These are phyloP conservation scores for Penicillium pulvis DNA, from an alignment of 495 filamentous ascomycete species.

Conservation along the genomic window DNA sequence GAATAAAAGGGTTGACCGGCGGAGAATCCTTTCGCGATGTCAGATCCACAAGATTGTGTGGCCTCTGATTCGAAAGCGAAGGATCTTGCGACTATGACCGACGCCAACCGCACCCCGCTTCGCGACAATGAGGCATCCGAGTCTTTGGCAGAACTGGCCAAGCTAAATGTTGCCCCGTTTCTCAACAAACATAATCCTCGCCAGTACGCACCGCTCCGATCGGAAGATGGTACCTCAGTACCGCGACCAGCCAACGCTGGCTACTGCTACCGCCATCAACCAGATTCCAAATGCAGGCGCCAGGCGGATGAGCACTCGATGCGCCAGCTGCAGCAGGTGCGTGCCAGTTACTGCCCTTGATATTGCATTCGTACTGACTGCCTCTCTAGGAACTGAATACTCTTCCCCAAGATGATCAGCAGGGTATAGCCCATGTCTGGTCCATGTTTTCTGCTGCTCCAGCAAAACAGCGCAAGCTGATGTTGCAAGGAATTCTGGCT, in stretches of 20 bases:
- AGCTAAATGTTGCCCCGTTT: slow-evolving; percentile 72
- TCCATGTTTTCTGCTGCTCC: slow-evolving; percentile 96
- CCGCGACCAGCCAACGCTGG: slow-evolving; percentile 67
- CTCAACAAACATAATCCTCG: slow-evolving; percentile 82
- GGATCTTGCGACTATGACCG: slow-evolving; percentile 22
- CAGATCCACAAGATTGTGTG: neutral
- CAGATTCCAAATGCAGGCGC: slow-evolving; percentile 89
- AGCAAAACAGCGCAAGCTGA: slow-evolving; percentile 87
- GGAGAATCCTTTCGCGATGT: neutral
- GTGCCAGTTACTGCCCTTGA: slow-evolving; percentile 21
- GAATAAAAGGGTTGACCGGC: neutral
- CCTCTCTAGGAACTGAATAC: slow-evolving; percentile 70
- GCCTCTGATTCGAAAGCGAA: slow-evolving; percentile 3
- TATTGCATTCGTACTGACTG: slow-evolving; percentile 8
- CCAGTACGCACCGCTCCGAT: slow-evolving; percentile 72
- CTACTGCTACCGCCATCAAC: slow-evolving; percentile 94
- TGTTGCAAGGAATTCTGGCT: slow-evolving; percentile 91
- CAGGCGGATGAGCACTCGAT: slow-evolving; percentile 94
- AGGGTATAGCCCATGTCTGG: slow-evolving; percentile 94
- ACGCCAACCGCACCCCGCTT: slow-evolving; percentile 25
- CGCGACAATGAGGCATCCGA: slow-evolving; percentile 26
- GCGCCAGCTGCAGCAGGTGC: slow-evolving; percentile 85
- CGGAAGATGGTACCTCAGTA: slow-evolving; percentile 29
- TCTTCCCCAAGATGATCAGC: slow-evolving; percentile 79
- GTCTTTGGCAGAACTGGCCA: slow-evolving; percentile 49